phyloP scores from a whole-genome alignment of 2,329 filamentous ascomycete genomes.

The Chrysosporium keratinophilum region DNA sequence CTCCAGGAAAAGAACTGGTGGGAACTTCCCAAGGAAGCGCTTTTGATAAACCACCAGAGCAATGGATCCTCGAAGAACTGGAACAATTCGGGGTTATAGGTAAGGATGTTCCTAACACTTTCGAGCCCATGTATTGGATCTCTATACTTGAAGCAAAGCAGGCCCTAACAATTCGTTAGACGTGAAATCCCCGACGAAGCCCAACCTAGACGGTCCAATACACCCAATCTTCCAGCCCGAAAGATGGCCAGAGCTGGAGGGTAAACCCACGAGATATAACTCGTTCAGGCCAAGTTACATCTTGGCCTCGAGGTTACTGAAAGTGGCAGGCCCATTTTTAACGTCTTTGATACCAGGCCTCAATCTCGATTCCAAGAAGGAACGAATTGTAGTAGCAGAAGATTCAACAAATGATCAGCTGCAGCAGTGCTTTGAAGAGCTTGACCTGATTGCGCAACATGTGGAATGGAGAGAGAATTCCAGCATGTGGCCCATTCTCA shows the following conservation, averaged over 20 bases:
- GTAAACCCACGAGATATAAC: neutral
- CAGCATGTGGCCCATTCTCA: constrained; percentile 6
- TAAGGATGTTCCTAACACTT: neutral
- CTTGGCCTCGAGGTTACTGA: constrained; percentile 12
- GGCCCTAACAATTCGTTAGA: neutral
- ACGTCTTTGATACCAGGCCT: constrained; percentile 7
- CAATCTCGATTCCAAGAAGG: neutral
- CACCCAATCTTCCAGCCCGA: constrained; percentile 7
- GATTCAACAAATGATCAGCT: neutral
- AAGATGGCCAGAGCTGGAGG: constrained; percentile 9
- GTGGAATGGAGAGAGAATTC: constrained; percentile 12
- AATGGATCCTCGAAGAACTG: constrained; percentile 10
- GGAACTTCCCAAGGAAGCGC: constrained; percentile 10
- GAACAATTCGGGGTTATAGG: constrained; percentile 8
- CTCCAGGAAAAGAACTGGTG: constrained; percentile 1
- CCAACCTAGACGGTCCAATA: constrained; percentile 7
- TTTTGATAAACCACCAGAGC: constrained; percentile 9
- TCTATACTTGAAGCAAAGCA: neutral
- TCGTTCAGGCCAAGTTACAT: constrained; percentile 7
- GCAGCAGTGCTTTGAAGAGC: neutral
- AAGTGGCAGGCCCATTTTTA: constrained; percentile 9
- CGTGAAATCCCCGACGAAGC: neutral
- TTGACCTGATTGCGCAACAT: constrained; percentile 10
- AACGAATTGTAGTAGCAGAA: constrained; percentile 2
- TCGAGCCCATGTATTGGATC: neutral